A percentile compares a stretch with the other conserved stretches of the same genome.
Evolutionary conservation across 139 green algal genomes (phyloP).

Genomic region (Haematococcus lacustris): DNA sequence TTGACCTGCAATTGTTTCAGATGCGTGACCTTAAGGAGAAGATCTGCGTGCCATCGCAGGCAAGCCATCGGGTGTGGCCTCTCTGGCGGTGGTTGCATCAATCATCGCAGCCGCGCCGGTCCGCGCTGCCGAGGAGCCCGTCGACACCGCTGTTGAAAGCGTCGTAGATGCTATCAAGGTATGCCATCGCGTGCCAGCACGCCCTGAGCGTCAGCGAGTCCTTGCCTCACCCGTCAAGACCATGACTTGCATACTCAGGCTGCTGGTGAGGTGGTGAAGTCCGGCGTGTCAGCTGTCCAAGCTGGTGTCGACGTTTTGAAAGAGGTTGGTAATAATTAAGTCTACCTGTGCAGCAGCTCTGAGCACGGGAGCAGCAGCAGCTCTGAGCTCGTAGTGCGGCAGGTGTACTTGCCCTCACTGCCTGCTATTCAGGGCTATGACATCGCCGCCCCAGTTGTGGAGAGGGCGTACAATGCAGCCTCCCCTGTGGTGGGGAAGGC

Average conservation of each 20-base stretch:
- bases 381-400: not conserved
- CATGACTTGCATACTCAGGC: conserved; percentile 15
- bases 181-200: not conserved
- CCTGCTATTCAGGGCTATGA: conserved; percentile 40
- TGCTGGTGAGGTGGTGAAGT: conserved; percentile 31
- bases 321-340: conserved; percentile 16
- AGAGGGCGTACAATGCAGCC: conserved; percentile 36
- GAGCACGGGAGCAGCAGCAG: not conserved
- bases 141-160: not conserved
- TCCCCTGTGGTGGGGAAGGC: conserved; percentile 40
- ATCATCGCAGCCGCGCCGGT: too few relatives aligned
- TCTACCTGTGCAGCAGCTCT: not conserved
- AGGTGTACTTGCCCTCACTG: not conserved
- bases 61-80: too few relatives aligned
- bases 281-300: conserved; percentile 18
- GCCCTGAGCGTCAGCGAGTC: not conserved
- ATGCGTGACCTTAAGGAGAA: too few relatives aligned
- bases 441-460: conserved; percentile 51
- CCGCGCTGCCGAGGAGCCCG: too few relatives aligned
- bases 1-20: too few relatives aligned
- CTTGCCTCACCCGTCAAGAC: not conserved
- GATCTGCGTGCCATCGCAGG: too few relatives aligned
- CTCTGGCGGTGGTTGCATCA: too few relatives aligned
- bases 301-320: conserved; percentile 28
- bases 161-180: not conserved